These are phyloP conservation scores for Lycium barbarum DNA, from an alignment of 257 asterid species.

Conservation along the genomic window DNA sequence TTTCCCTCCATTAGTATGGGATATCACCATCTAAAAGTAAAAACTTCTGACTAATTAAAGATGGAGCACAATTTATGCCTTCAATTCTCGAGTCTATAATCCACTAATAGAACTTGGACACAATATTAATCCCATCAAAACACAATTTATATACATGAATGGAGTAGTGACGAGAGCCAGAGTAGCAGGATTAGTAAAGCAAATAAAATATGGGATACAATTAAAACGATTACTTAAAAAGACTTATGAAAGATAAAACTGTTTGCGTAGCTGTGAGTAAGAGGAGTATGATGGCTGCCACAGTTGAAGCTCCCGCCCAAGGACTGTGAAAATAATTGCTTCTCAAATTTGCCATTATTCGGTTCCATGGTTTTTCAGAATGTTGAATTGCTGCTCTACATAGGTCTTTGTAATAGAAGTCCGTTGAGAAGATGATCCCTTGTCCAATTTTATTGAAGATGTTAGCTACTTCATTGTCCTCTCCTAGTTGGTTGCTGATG, in stretches of 20 bases:
- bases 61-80: no score
- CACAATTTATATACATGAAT: background rate
- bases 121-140: background rate
- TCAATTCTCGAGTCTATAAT: background rate
- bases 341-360: conserved; percentile 36
- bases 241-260: no score
- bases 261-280: no score
- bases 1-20: no score
- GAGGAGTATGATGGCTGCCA: no score
- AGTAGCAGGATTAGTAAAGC: background rate
- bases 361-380: conserved; percentile 27
- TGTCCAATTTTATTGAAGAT: conserved; percentile 29
- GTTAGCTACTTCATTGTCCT: background rate
- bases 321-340: conserved; percentile 39
- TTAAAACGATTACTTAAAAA: conserved; percentile 18
- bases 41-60: no score
- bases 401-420: conserved; percentile 7
- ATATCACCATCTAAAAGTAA: no score
- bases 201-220: no score
- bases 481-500: background rate
- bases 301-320: conserved; percentile 43
- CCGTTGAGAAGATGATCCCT: no score
- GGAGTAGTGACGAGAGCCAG: background rate
- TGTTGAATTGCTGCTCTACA: background rate
- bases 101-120: background rate